These are phyloP conservation scores for Sugiyamaella xylanicola DNA, from an alignment of 1,139 yeast genomes.

Conservation along the genomic window DNA sequence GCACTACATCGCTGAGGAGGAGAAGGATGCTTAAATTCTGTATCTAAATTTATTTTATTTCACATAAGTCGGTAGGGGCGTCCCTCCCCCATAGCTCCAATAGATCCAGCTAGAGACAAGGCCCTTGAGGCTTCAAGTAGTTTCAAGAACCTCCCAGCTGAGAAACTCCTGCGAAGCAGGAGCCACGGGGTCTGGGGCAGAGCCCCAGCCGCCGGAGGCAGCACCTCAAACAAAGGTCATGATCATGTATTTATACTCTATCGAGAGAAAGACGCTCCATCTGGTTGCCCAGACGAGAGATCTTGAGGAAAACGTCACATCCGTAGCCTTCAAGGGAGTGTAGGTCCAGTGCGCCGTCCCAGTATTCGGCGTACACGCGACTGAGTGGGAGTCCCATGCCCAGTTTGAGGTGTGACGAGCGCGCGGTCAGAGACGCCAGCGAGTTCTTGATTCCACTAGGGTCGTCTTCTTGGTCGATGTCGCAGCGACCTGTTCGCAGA, in stretches of 20 bases:
- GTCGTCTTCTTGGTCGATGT: slow-evolving; percentile 12
- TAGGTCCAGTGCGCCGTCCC: slow-evolving; percentile 88
- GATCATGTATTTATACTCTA: slow-evolving; percentile 52
- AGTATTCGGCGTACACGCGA: slow-evolving; percentile 88
- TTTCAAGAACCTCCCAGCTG: no score
- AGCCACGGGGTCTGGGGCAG: slow-evolving; percentile 3
- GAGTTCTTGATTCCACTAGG: slow-evolving; percentile 43
- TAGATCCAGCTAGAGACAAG: no score
- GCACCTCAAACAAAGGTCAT: neutral
- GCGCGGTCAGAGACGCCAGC: slow-evolving; percentile 56
- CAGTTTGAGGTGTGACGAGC: slow-evolving; percentile 72
- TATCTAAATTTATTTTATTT: neutral
- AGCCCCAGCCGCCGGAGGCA: slow-evolving; percentile 10
- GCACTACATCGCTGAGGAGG: slow-evolving; percentile 70
- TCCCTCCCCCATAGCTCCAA: no score
- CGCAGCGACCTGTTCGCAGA: neutral
- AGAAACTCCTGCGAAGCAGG: neutral
- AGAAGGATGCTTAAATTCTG: slow-evolving; percentile 36
- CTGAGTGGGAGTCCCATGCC: slow-evolving; percentile 93
- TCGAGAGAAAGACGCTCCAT: slow-evolving; percentile 69
- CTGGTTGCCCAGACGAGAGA: slow-evolving; percentile 75
- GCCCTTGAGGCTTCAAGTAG: no score
- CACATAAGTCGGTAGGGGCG: no score
- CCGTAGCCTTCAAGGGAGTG: slow-evolving; percentile 90
- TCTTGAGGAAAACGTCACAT: slow-evolving; percentile 77